phyloP scores from a whole-genome alignment of 139 green algal species.

The Trebouxia sp. region DNA sequence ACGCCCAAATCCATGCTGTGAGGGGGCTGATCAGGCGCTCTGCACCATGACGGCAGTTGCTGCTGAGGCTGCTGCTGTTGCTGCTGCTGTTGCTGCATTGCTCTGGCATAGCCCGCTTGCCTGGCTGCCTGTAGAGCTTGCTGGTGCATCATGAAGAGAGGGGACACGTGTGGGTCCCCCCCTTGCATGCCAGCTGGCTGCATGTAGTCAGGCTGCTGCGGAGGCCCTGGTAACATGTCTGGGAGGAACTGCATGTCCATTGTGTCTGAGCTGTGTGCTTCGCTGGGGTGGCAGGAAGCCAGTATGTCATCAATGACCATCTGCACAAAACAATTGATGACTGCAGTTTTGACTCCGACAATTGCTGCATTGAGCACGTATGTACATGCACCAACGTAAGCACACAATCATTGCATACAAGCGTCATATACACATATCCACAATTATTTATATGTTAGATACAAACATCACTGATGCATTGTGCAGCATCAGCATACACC shows the following conservation, averaged over 20 bases:
- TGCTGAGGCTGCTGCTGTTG: not conserved
- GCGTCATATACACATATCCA: too few relatives aligned
- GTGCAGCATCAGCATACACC: too few relatives aligned
- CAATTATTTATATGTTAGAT: too few relatives aligned
- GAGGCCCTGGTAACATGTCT: not conserved
- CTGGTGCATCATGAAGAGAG: not conserved
- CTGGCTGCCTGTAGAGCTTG: not conserved
- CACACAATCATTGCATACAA: not conserved
- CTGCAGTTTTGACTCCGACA: not conserved
- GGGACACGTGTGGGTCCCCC: too few relatives aligned
- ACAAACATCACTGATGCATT: too few relatives aligned
- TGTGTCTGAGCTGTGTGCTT: not conserved
- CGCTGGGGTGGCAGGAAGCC: not conserved
- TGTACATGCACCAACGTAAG: too few relatives aligned
- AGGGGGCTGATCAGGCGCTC: not conserved
- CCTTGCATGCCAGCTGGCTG: not conserved
- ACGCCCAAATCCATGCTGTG: not conserved
- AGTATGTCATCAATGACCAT: slow-evolving; percentile 9
- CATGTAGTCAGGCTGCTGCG: not conserved
- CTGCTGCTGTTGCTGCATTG: not conserved
- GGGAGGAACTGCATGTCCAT: not conserved
- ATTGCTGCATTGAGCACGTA: too few relatives aligned
- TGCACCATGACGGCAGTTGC: slow-evolving; percentile 4
- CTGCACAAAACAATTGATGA: not conserved
- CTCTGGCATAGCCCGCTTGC: not conserved